Conservation (phyloP, 768 basidiomycete species). For the Lyophyllum shimeji region DNA sequence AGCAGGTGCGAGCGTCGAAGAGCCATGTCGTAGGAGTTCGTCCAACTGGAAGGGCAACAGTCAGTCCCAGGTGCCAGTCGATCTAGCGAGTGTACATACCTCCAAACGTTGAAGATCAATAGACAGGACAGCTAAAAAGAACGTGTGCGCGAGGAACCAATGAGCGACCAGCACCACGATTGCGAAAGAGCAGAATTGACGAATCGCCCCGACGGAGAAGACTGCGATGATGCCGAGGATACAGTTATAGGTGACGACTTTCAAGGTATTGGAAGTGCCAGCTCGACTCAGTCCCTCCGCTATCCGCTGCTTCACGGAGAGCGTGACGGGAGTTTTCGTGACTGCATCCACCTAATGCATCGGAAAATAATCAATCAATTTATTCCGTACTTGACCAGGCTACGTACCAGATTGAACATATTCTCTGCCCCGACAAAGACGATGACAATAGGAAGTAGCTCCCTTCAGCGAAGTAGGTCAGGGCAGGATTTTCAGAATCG, state of each 20-base stretch:
- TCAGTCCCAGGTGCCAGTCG: neutral
- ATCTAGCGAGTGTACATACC: slow-evolving; percentile 34
- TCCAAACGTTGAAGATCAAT: slow-evolving; percentile 96
- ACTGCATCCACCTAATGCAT: slow-evolving; percentile 76
- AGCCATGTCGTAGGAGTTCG: slow-evolving; percentile 78
- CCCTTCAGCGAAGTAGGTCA: slow-evolving; percentile 45
- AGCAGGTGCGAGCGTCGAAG: slow-evolving; percentile 47
- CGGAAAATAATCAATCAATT: slow-evolving; percentile 21
- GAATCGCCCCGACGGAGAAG: slow-evolving; percentile 76
- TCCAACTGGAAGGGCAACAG: slow-evolving; percentile 54
- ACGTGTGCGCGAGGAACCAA: slow-evolving; percentile 96
- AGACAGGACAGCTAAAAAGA: slow-evolving; percentile 91
- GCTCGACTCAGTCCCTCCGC: slow-evolving; percentile 87
- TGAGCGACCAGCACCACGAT: slow-evolving; percentile 94
- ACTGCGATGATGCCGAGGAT: slow-evolving; percentile 77
- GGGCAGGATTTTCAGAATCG: neutral
- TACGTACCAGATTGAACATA: slow-evolving; percentile 87
- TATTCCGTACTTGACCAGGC: neutral
- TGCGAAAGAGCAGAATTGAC: slow-evolving; percentile 92
- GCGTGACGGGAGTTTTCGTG: slow-evolving; percentile 77
- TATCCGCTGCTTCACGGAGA: slow-evolving; percentile 89
- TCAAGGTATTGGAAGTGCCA: slow-evolving; percentile 89
- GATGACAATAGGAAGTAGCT: slow-evolving; percentile 89
- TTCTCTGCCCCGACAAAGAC: slow-evolving; percentile 96
- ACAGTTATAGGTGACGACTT: slow-evolving; percentile 83